phyloP scores from a whole-genome alignment of 345 rosid species.

The Anastatica hierochuntica region DNA sequence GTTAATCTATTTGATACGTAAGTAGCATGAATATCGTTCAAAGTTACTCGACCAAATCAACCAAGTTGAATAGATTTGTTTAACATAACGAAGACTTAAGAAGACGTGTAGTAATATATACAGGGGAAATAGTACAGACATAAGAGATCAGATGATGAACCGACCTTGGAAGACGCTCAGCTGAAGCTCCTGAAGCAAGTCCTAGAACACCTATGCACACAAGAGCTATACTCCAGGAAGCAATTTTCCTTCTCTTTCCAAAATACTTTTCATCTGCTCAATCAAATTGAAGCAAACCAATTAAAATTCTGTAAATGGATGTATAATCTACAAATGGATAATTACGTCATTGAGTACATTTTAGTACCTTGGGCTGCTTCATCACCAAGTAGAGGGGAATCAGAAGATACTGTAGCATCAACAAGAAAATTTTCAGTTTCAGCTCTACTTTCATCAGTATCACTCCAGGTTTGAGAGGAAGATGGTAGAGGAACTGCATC shows the following conservation, averaged over 20 bases:
- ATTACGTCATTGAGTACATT: not conserved
- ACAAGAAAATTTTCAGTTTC: slow-evolving; percentile 17
- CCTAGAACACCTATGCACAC: slow-evolving; percentile 43
- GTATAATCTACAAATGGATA: not conserved
- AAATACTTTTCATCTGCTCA: slow-evolving; percentile 32
- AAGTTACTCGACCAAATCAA: too few relatives aligned
- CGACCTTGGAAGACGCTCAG: slow-evolving; percentile 43
- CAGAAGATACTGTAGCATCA: slow-evolving; percentile 23
- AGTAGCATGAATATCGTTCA: too few relatives aligned
- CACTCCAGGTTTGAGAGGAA: slow-evolving; percentile 27
- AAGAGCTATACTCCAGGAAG: slow-evolving; percentile 47
- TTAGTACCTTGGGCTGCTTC: slow-evolving; percentile 33
- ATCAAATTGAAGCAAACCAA: not conserved
- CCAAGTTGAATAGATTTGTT: too few relatives aligned
- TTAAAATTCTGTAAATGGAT: not conserved
- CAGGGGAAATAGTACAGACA: not conserved
- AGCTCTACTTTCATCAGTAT: slow-evolving; percentile 22
- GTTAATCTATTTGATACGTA: too few relatives aligned
- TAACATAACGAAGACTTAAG: not conserved
- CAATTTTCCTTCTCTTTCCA: slow-evolving; percentile 42
- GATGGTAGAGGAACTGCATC: slow-evolving; percentile 38
- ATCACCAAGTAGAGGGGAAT: slow-evolving; percentile 30
- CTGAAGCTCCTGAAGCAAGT: slow-evolving; percentile 46
- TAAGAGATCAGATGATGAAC: slow-evolving; percentile 2
- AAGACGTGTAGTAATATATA: too few relatives aligned